Evolutionary conservation across 768 basidiomycete species (phyloP), one percentile per base, ranked within the genome.

Genomic region (Xerocomellus amylosporus): DNA sequence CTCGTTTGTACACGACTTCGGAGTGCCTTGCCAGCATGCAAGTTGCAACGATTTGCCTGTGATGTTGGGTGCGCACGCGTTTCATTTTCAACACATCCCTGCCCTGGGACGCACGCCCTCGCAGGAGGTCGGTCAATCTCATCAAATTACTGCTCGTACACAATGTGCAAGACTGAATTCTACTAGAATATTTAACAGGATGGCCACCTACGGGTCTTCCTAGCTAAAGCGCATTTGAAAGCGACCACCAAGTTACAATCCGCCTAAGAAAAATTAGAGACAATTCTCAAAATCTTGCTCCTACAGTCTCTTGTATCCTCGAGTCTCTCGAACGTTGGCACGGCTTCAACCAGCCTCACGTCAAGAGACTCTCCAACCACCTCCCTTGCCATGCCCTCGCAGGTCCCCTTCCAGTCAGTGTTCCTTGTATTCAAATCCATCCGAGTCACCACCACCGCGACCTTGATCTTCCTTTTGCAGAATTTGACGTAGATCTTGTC

Each of bases 401-500:
- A 58, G 1, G 26, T 44, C 9, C 1, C 17, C 34, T 3, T 50
- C 60, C 55, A 61, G 8, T 43, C 30, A 13, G 34, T 49, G 4
- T 24, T 26, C 39, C 36, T 14, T n/a, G 28, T 56, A 26, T 31
- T 7, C 49, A 0, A 2, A 44, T 51, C 51, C 55, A 58, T 42
- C 39, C 39, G 51, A 26, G 58, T 62, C 14, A 63, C 61, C 20
- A 59, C 51, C 41, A 63, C 57, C 15, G 37, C 61, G 10, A 63
- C 34, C 33, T 46, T 60, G 49, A 43, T 20, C 10, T 22, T 53
- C n/a, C 33, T 49, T 33, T 34, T 56, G 44, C 58, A 54, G 30
- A 60, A 63, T 31, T 56, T 54, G 28, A n/a, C 37, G 30, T 36
- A 51, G 46, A 64, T 52, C 20, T 52, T 60, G 41, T 31, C 20